Evolutionary conservation across 2,329 filamentous ascomycete species (phyloP), one percentile per base, ranked within the genome.

Genomic region (Claviceps fusiformis): DNA sequence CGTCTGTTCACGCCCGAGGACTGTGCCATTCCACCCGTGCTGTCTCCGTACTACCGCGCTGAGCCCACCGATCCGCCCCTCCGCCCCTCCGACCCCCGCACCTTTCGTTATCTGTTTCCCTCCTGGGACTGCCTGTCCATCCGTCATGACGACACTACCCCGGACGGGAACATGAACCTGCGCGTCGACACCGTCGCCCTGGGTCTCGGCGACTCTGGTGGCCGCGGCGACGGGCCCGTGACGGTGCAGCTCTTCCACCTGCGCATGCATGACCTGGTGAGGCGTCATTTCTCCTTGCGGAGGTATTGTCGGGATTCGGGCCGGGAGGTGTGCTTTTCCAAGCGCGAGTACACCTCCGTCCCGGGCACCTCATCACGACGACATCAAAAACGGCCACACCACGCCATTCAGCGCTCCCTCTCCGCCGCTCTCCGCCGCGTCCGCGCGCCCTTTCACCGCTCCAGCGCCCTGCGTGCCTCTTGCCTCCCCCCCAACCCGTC

Each of bases 161-260:
- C 85, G 4, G 92, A 98, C 67, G 92, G 92, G 41, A 95, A 96
- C 75, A 95, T 96, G 89, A 97, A 97, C 67, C 77, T 98, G 56
- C 85, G 91, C 37, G 78, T 97, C 56, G 91, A 95, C 67, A 92
- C 89, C 6, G 80, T 88, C 49, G 77, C 78, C 31, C 55, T 61
- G 24, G 79, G 79, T 1, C 19, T 47, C 6, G 43, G 44, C 45
- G 47, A 46, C 37, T 53, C 50, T 33, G 33, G 37, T 9, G 19
- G 39, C 1, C n/a, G 7, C 27, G 39, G 15, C 10, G 31, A 37
- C 17, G 39, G 46, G 31, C 48, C 49, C 17, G 19, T 87, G 63
- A 88, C 83, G 5, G 71, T 82, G 11, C 81, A 85, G 67, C 83
- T 98, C 50, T 97, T 96, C 71, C 92, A 98, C 69, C 76, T 97